A percentile compares a stretch with the other conserved stretches of the same genome.
These are phyloP conservation scores for slime mould (Dictyostelium discoideum) DNA, from an alignment of 78 protist species.

Conservation along the genomic window DNA sequence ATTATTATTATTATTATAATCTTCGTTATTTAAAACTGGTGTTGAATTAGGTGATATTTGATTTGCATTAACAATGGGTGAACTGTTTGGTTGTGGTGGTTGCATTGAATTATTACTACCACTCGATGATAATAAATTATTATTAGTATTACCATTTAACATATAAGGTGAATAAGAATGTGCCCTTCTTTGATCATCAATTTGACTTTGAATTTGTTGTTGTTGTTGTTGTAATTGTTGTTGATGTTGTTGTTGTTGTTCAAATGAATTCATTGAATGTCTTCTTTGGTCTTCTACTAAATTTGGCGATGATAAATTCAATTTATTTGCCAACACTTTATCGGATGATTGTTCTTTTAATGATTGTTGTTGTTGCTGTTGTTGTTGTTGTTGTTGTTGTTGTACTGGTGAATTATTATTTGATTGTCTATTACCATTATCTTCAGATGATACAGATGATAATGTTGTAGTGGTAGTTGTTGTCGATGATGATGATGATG, in stretches of 20 bases:
- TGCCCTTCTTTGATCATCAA: slow-evolving; percentile 20
- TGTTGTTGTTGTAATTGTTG: slow-evolving; percentile 18
- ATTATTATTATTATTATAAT: neutral
- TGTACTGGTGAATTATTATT: slow-evolving; percentile 39
- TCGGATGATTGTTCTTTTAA: neutral
- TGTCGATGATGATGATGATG: neutral
- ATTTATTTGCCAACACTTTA: neutral
- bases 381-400: slow-evolving; percentile 30
- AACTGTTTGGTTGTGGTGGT: slow-evolving; percentile 6
- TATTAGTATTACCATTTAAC: neutral
- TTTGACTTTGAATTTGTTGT: slow-evolving; percentile 27
- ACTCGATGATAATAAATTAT: neutral
- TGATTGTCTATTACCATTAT: slow-evolving; percentile 7
- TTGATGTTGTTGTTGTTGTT: neutral
- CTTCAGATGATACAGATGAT: neutral
- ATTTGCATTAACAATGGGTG: neutral
- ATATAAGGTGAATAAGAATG: slow-evolving; percentile 24
- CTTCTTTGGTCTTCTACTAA: slow-evolving; percentile 45
- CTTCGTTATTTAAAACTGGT: neutral
- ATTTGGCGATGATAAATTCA: neutral
- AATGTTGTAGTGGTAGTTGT: neutral
- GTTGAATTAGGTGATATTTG: slow-evolving; percentile 6
- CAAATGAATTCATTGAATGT: slow-evolving; percentile 45
- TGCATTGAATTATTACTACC: neutral
- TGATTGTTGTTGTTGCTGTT: slow-evolving; percentile 5